A percentile compares a stretch with the other conserved stretches of the same genome.
phyloP scores from a whole-genome alignment of 2,329 filamentous ascomycete species.

The Fusarium nisikadoi region DNA sequence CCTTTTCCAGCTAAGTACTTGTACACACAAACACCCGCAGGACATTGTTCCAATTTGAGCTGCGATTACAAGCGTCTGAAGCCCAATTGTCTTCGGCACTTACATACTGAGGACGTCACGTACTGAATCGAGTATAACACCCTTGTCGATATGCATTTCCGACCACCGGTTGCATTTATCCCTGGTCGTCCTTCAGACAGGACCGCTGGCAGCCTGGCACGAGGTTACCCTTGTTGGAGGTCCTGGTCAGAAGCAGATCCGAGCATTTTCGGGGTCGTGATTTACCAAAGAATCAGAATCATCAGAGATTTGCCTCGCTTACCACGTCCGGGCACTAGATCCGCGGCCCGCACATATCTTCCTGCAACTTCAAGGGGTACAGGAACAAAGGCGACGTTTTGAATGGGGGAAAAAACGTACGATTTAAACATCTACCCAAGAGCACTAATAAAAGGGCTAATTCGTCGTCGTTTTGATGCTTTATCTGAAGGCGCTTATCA shows the following conservation, averaged over 20 bases:
- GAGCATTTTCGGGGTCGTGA: slow-evolving; percentile 9
- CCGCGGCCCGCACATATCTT: slow-evolving; percentile 12
- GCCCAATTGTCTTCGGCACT: slow-evolving; percentile 23
- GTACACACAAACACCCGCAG: slow-evolving; percentile 13
- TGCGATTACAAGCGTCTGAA: slow-evolving; percentile 6
- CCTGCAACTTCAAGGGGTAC: slow-evolving; percentile 5
- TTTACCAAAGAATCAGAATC: slow-evolving; percentile 1
- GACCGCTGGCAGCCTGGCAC: background rate
- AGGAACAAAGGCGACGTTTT: background rate
- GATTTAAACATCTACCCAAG: slow-evolving; percentile 18
- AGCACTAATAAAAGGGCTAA: slow-evolving; percentile 17
- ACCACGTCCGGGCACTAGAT: slow-evolving; percentile 20
- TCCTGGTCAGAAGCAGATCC: slow-evolving; percentile 2
- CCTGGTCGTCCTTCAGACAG: slow-evolving; percentile 1
- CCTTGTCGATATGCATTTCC: slow-evolving; percentile 18
- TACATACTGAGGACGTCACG: slow-evolving; percentile 29
- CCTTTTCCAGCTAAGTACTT: slow-evolving; percentile 21
- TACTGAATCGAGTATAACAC: slow-evolving; percentile 5
- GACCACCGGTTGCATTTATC: background rate
- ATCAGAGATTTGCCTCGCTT: background rate
- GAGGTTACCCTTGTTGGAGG: background rate
- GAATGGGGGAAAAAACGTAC: slow-evolving; percentile 23
- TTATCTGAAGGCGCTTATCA: slow-evolving; percentile 21
- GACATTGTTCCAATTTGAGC: slow-evolving; percentile 33
- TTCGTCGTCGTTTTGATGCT: slow-evolving; percentile 21